Conservation (phyloP, 2,329 filamentous ascomycete species). For the Apiospora marii region DNA sequence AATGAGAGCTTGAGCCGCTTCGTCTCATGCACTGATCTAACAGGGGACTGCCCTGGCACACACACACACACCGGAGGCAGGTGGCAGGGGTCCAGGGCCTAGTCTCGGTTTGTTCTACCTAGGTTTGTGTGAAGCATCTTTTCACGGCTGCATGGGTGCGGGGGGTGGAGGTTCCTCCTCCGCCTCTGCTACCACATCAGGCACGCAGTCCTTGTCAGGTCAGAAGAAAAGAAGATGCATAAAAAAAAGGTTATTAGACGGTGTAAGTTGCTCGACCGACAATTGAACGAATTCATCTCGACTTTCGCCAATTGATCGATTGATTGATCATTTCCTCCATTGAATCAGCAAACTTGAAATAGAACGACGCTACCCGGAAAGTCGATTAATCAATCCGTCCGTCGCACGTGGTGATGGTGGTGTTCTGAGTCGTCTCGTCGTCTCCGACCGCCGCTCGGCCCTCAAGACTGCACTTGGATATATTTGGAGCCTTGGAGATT, state of each 20-base stretch:
- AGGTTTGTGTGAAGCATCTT: neutral
- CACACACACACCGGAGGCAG: neutral
- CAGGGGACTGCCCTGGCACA: neutral
- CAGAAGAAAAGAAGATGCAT: neutral
- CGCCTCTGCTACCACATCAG: conserved; percentile 9
- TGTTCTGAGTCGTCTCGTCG: neutral
- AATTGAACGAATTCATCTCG: neutral
- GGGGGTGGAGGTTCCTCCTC: neutral
- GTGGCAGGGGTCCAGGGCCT: conserved; percentile 6
- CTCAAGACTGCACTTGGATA: neutral
- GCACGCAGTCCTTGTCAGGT: neutral
- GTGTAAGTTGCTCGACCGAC: neutral
- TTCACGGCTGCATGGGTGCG: neutral
- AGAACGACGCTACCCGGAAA: neutral
- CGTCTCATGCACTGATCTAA: conserved; percentile 21
- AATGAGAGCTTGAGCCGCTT: conserved; percentile 34
- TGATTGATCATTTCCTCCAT: neutral
- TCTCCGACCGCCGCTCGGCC: neutral
- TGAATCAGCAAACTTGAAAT: neutral
- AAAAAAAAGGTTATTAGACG: neutral
- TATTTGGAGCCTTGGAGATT: neutral
- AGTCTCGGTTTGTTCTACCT: neutral
- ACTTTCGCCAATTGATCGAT: neutral
- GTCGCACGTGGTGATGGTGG: neutral
- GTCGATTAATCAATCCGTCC: too few species aligned